A percentile compares a stretch with the other conserved stretches of the same genome.
These are phyloP conservation scores for Phytophthora colocasiae DNA, from an alignment of 352 stramenopile genomes.

Conservation along the genomic window DNA sequence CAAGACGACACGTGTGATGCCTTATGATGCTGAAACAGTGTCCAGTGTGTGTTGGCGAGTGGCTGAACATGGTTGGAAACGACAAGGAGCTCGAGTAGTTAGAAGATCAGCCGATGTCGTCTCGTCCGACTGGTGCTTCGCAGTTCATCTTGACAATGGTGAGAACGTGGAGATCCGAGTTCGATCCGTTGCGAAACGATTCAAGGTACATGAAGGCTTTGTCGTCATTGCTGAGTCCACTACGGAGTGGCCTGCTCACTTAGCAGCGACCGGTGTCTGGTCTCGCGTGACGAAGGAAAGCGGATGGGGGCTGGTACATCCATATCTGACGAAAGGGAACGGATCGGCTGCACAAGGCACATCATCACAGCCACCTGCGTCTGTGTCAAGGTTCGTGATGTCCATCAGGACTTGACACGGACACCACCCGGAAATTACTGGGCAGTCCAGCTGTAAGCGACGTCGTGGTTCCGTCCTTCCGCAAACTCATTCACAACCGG, in stretches of 20 bases:
- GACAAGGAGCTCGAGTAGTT: constrained; percentile 10
- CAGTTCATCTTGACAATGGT: constrained; percentile 25
- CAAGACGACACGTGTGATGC: constrained; percentile 17
- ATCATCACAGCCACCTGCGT: constrained; percentile 10
- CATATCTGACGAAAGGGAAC: constrained; percentile 8
- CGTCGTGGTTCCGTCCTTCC: constrained; percentile 30
- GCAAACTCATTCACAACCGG: constrained; percentile 24
- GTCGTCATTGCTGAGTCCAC: constrained; percentile 27
- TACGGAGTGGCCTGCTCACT: constrained; percentile 34
- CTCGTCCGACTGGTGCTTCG: constrained; percentile 24
- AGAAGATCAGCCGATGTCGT: constrained; percentile 18
- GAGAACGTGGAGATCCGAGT: constrained; percentile 28
- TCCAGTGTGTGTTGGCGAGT: constrained; percentile 26
- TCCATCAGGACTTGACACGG: constrained; percentile 15
- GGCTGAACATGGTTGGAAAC: constrained; percentile 14
- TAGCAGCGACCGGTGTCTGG: constrained; percentile 24
- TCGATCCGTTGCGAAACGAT: constrained; percentile 24
- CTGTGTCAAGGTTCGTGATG: constrained; percentile 28
- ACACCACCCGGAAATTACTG: constrained; percentile 20
- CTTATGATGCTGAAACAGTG: constrained; percentile 22
- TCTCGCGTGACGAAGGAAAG: constrained; percentile 25
- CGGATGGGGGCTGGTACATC: constrained; percentile 24
- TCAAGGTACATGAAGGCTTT: constrained; percentile 22
- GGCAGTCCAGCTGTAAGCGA: constrained; percentile 28
- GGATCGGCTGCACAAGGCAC: constrained; percentile 9